Evolutionary conservation across 1,284 basidiomycete species (phyloP), one percentile per base, ranked within the genome.

Genomic region (Spongispora temasekensis): DNA sequence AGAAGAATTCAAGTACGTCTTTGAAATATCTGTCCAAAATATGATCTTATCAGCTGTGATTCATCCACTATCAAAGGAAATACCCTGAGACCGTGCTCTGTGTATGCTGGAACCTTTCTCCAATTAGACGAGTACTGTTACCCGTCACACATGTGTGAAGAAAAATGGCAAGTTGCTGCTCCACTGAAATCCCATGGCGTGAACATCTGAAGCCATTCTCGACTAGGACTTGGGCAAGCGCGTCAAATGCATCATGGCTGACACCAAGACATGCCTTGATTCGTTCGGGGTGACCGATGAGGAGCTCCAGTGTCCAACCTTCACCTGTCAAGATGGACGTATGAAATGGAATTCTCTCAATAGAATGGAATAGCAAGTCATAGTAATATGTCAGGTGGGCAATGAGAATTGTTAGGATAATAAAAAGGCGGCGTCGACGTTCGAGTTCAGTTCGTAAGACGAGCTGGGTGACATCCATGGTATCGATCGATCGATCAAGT

Each of bases 51-150:
- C 37, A 42, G 17, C n/a, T n/a, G n/a, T n/a, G n/a, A 19, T 42
- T 42, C 37, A 10, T 42, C 12, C n/a, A 42, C 9, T 19, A 15
- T 15, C 15, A 15, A 34, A 8, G 7, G 32, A 34, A 34, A 15
- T 19, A 30, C 50, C 30, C 31, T n/a, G 50, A 31, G 7, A 51
- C 31, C 12, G 30, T 59, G 1, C 3, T 21, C 1, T 23, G 34
- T 23, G 53, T 55, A n/a, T 52, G 53, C 31, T 61, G 57, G 9
- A 61, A 63, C 13, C 53, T 23, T 23, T 61, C 57, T 27, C 13
- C 48, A 19, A 61, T 28, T 15, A 52, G 53, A 27, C 3, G 10
- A 0, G 46, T 23, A 5, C 23, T 37, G 4, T 59, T 40, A 23
- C 57, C 57, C 1, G 37, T 59, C 5, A 61, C 10, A 21, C 28